Conservation (phyloP, 2,329 filamentous ascomycete genomes). For the Coniella vitis region DNA sequence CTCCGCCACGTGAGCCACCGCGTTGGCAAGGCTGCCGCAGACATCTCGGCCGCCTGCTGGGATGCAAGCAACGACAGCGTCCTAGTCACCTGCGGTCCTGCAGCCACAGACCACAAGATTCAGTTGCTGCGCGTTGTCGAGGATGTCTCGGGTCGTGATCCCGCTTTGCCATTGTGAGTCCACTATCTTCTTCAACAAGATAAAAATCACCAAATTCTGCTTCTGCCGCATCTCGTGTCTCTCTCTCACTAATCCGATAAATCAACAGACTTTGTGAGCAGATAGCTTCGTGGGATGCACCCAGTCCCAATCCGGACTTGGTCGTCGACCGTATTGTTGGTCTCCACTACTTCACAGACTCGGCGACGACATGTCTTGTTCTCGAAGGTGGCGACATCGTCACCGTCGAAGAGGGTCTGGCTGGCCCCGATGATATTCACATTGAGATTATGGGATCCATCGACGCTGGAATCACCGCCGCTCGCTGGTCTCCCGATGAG, state of each 20-base stretch:
- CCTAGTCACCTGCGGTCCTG: conserved; percentile 80
- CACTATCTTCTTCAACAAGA: too few relatives aligned
- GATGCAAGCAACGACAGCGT: conserved; percentile 71
- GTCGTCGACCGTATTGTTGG: conserved; percentile 67
- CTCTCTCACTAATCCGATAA: background rate
- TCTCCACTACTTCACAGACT: conserved; percentile 82
- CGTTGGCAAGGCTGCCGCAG: conserved; percentile 52
- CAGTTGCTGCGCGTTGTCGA: conserved; percentile 56
- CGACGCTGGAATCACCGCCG: conserved; percentile 82
- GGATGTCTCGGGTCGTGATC: conserved; percentile 24
- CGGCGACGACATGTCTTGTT: conserved; percentile 69
- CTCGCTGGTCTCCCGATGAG: conserved; percentile 91
- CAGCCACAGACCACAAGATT: conserved; percentile 60
- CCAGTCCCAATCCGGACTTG: conserved; percentile 70
- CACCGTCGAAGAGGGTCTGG: conserved; percentile 60
- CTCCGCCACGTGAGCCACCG: conserved; percentile 70
- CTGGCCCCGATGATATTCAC: conserved; percentile 56
- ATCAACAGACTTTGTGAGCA: conserved; percentile 24
- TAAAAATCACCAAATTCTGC: background rate
- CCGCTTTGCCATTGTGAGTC: conserved; percentile 30
- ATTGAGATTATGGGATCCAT: conserved; percentile 96
- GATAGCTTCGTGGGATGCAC: conserved; percentile 85
- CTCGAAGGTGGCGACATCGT: conserved; percentile 88
- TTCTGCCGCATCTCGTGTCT: background rate
- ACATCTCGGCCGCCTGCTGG: conserved; percentile 76